Conservation (phyloP, 2,329 filamentous ascomycete species). For the Myriosclerotinia duriaeana region DNA sequence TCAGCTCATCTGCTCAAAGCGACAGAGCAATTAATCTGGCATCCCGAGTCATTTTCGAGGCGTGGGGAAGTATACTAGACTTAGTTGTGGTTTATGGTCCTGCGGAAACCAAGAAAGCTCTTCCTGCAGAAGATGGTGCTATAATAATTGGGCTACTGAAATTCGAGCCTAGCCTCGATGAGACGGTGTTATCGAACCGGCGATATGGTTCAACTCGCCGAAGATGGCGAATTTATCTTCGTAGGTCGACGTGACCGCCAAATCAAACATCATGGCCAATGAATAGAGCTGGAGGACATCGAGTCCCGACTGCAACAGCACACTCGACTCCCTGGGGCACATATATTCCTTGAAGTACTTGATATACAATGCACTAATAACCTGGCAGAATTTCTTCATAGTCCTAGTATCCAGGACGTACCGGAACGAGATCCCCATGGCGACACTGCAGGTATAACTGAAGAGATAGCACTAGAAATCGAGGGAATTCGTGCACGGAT, state of each 20-base stretch:
- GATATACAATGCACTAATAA: no score
- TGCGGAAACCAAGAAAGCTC: no score
- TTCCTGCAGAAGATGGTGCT: no score
- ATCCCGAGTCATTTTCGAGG: conserved; percentile 24
- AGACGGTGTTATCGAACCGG: neutral
- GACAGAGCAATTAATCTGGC: neutral
- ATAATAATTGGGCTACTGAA: neutral
- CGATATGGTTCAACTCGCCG: neutral
- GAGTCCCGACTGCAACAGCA: no score
- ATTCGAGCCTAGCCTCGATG: neutral
- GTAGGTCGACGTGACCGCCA: conserved; percentile 62
- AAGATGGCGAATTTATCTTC: neutral
- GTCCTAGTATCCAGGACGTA: no score
- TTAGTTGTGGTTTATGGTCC: conserved; percentile 46
- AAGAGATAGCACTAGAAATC: no score
- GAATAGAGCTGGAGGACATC: conserved; percentile 70
- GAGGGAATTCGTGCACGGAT: no score
- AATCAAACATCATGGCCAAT: conserved; percentile 75
- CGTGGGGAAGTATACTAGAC: conserved; percentile 42
- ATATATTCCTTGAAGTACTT: no score
- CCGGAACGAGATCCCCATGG: no score
- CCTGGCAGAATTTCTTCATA: no score
- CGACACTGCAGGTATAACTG: no score
- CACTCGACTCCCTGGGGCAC: no score
- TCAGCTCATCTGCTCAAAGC: neutral